Evolutionary conservation across 2,329 filamentous ascomycete species (phyloP), one percentile per base, ranked within the genome.

Genomic region (Orbilia ellipsospora): DNA sequence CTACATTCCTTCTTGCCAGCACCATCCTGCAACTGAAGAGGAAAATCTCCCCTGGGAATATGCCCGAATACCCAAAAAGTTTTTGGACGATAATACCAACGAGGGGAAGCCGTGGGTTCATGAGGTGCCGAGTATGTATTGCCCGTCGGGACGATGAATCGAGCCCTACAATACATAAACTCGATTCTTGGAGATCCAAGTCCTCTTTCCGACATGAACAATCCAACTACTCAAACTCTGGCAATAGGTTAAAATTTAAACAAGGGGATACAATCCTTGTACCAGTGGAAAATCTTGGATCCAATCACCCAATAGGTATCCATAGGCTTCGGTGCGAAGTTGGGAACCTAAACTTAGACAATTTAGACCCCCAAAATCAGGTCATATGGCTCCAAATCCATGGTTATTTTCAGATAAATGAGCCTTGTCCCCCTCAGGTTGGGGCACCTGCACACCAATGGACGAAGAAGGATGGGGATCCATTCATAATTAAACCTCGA

Each of bases 1-100:
- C 63, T 57, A 74, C 70, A 74, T 74, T 74, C 70, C 70, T 68
- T 44, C 70, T 68, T 44, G 51, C 63, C 51, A n/a, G 44, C 16
- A 36, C 8, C 31, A 36, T 23, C 31, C 31, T 48, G 44, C 16
- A 15, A 48, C 44, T 6, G n/a, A 48, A 15, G 16, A 48, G 13
- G 16, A 12, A 12, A 1, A 10, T 56, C 45, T 16, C 51, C 28
- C 28, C 31, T 59, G 67, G 59, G 16, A 44, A 45, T 26, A 20
- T 48, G 16, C 44, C 16, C 44, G 15, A n/a, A 18, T 7, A 18
- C 5, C 16, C 13, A 48, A 15, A 57, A 31, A 45, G 42, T 40
- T 31, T 16, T 36, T 54, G 8, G 26, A 57, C 36, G 4, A 60
- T 15, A n/a, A 59, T 44, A 54, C 52, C 16, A 8, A 23, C 42